phyloP scores from a whole-genome alignment of 164 flowering plant species.

The Sedum album region DNA sequence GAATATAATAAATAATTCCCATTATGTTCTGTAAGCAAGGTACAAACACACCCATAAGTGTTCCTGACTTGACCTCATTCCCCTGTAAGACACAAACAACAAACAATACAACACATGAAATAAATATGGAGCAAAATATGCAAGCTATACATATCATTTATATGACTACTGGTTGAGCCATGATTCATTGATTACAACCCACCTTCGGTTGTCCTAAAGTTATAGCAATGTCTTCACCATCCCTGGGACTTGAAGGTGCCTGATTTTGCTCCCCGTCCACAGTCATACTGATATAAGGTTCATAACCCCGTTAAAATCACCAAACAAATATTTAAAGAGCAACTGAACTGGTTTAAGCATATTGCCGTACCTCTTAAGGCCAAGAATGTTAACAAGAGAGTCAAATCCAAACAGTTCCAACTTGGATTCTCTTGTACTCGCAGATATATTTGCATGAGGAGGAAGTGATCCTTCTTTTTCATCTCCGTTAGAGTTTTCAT shows the following conservation, averaged over 20 bases:
- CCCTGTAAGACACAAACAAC: conserved; percentile 48
- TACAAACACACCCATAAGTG: conserved; percentile 96
- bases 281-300: conserved; percentile 57
- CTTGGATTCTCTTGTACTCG: conserved; percentile 58
- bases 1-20: conserved; percentile 96
- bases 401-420: conserved; percentile 96
- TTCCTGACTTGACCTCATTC: conserved; percentile 58
- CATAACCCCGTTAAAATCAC: background rate
- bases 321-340: background rate
- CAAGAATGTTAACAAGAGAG: conserved; percentile 92
- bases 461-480: conserved; percentile 28
- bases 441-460: conserved; percentile 31
- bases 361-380: conserved; percentile 65
- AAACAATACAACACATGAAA: conserved; percentile 1
- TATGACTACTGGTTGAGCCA: background rate
- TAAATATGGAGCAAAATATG: background rate
- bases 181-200: conserved; percentile 6
- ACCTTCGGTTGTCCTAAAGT: conserved; percentile 72
- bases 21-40: conserved; percentile 96
- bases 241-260: conserved; percentile 83
- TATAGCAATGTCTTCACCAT: conserved; percentile 72
- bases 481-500: conserved; percentile 21
- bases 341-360: background rate
- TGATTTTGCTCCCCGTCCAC: conserved; percentile 83
- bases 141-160: background rate